A percentile compares a stretch with the other conserved stretches of the same genome.
These are phyloP conservation scores for Cardamine occulta DNA, from an alignment of 345 rosid genomes.

Conservation along the genomic window DNA sequence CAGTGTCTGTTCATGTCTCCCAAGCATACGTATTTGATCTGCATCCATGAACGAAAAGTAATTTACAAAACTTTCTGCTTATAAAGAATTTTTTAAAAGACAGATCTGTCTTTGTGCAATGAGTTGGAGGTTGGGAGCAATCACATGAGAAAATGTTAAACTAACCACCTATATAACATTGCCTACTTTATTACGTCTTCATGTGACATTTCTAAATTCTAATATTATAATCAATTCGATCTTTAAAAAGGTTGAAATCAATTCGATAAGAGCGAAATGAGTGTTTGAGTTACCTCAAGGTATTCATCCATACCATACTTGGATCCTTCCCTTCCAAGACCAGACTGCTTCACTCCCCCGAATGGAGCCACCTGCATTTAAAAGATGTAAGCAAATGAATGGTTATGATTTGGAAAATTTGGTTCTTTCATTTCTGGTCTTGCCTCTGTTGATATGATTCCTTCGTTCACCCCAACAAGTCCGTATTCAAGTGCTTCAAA, in stretches of 20 bases:
- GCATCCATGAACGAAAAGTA: constrained; percentile 38
- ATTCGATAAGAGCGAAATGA: constrained; percentile 20
- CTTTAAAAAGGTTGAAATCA: constrained; percentile 14
- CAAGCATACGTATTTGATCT: constrained; percentile 82
- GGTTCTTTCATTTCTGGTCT: constrained; percentile 32
- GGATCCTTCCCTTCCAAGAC: constrained; percentile 98
- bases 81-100: constrained; percentile 18
- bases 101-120: constrained; percentile 1
- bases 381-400: constrained; percentile 29
- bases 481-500: constrained; percentile 95
- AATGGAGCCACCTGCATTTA: constrained; percentile 88
- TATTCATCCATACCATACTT: constrained; percentile 97
- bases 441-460: constrained; percentile 93
- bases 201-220: constrained; percentile 11
- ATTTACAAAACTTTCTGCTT: constrained; percentile 4
- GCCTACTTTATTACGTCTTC: constrained; percentile 13
- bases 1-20: constrained; percentile 81
- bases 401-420: not conserved
- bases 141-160: not conserved
- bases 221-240: constrained; percentile 11
- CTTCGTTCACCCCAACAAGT: constrained; percentile 89
- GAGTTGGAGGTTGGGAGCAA: constrained; percentile 5
- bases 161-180: constrained; percentile 15
- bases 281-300: constrained; percentile 62
- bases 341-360: constrained; percentile 95